A percentile compares a stretch with the other conserved stretches of the same genome.
Conservation (phyloP, 768 basidiomycete genomes). For the Paxillus ammoniavirescens region DNA sequence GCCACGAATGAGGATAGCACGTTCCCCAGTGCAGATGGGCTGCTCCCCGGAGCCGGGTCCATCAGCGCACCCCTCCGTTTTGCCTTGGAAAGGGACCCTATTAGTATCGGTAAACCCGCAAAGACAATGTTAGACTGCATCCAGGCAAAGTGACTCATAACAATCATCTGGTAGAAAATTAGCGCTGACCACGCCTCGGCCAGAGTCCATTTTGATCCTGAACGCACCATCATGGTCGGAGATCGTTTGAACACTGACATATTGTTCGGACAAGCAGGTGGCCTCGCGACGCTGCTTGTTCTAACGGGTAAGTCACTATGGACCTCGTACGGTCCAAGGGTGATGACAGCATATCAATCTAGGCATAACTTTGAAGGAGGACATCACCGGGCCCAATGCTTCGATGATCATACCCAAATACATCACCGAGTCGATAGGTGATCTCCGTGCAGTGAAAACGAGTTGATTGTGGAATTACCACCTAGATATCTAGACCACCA, state of each 20-base stretch:
- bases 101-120: constrained; percentile 89
- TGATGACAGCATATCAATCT: constrained; percentile 1
- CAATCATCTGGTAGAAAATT: background rate
- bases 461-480: constrained; percentile 13
- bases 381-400: constrained; percentile 69
- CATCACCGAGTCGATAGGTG: constrained; percentile 78
- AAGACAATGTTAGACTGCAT: constrained; percentile 93
- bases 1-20: constrained; percentile 93
- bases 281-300: constrained; percentile 85
- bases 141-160: constrained; percentile 56
- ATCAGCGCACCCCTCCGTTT: constrained; percentile 80
- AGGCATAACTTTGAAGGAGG: constrained; percentile 79
- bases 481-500: constrained; percentile 1
- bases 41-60: constrained; percentile 84
- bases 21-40: constrained; percentile 69
- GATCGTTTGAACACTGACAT: constrained; percentile 97
- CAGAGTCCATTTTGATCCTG: constrained; percentile 85
- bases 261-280: constrained; percentile 84
- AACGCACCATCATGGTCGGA: constrained; percentile 90
- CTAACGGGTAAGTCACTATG: constrained; percentile 65
- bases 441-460: constrained; percentile 51
- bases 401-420: constrained; percentile 78
- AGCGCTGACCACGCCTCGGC: constrained; percentile 8
- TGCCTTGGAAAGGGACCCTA: constrained; percentile 66
- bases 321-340: background rate